Conservation (phyloP, 306 rosid genomes). For the Lathyrus oleraceus region DNA sequence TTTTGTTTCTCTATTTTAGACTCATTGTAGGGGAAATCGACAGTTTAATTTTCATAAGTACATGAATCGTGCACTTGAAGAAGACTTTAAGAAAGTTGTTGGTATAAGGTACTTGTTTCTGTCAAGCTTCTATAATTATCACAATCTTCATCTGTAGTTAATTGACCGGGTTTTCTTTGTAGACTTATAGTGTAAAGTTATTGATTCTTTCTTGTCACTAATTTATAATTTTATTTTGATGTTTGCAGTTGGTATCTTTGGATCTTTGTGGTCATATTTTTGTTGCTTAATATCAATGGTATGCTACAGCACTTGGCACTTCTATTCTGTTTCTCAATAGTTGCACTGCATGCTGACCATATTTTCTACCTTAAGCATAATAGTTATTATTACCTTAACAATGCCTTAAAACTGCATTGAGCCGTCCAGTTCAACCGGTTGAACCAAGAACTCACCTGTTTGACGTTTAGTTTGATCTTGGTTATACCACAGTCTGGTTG, state of each 20-base stretch:
- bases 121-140: conserved; percentile 26
- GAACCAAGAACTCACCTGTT: not conserved
- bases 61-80: conserved; percentile 92
- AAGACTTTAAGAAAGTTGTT: conserved; percentile 82
- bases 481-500: not conserved
- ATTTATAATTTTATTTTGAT: conserved; percentile 29
- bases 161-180: not conserved
- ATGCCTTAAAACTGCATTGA: not conserved
- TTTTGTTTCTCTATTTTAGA: conserved; percentile 42
- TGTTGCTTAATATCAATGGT: conserved; percentile 79
- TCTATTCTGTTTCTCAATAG: not conserved
- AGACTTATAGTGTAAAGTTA: not conserved
- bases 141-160: conserved; percentile 6
- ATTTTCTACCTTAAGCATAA: not conserved
- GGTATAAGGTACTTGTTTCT: conserved; percentile 72
- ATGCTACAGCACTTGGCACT: conserved; percentile 17
- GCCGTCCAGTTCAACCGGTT: not conserved
- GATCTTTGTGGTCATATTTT: conserved; percentile 79
- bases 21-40: conserved; percentile 68
- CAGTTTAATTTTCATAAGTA: conserved; percentile 85
- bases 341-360: not conserved
- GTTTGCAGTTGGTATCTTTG: conserved; percentile 89
- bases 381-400: not conserved
- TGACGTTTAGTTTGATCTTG: not conserved
- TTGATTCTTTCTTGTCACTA: conserved; percentile 20